These are phyloP conservation scores for Cladorrhinum sp. DNA, from an alignment of 2,329 filamentous ascomycete species.

Conservation along the genomic window DNA sequence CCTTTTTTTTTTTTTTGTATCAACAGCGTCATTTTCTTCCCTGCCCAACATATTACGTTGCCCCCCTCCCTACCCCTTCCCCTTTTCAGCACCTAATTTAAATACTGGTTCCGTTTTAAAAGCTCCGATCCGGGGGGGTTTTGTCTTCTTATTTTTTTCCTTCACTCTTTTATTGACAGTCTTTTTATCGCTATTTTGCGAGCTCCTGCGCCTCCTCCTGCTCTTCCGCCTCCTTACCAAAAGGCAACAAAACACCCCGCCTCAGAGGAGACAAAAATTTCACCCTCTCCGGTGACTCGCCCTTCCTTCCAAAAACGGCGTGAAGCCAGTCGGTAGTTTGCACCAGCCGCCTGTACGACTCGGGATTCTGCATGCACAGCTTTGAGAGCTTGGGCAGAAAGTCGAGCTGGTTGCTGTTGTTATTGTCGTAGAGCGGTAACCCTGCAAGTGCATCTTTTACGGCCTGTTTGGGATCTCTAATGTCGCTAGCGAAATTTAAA, in stretches of 20 bases:
- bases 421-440: constrained; percentile 28
- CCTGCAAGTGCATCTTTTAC: constrained; percentile 24
- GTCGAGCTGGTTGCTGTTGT: constrained; percentile 25
- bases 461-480: constrained; percentile 16
- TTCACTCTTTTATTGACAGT: no score
- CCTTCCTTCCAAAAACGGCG: constrained; percentile 29
- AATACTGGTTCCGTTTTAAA: no score
- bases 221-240: neutral
- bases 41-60: no score
- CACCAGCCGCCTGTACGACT: neutral
- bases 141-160: no score
- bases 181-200: no score
- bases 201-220: neutral
- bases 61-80: no score
- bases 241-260: neutral
- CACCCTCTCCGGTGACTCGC: no score
- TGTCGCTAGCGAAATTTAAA: constrained; percentile 16
- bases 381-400: neutral
- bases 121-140: no score
- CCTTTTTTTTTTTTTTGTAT: no score
- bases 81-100: no score
- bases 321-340: constrained; percentile 32
- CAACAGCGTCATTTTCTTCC: no score
- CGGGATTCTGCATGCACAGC: neutral
- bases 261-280: neutral